A percentile compares a stretch with the other conserved stretches of the same genome.
phyloP scores from a whole-genome alignment of 202 grass and related monocot species.

The Panicum hallii region DNA sequence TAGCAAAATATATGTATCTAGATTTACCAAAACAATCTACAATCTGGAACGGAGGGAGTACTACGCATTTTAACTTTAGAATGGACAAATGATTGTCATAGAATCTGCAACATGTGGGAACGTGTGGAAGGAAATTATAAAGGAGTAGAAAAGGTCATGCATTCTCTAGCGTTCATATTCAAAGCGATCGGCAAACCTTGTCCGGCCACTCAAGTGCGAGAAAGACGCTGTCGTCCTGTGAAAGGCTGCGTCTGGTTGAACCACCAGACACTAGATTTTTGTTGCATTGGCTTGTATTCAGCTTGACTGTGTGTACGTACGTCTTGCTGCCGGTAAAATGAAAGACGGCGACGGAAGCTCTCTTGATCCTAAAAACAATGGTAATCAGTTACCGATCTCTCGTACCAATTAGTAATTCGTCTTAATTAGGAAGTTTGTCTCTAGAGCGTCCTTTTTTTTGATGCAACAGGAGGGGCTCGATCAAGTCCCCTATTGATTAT shows the following conservation, averaged over 20 bases:
- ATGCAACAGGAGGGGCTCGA: no score
- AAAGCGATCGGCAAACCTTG: not conserved
- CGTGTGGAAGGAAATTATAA: conserved; percentile 3
- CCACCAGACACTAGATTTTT: conserved; percentile 1
- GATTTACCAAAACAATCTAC: no score
- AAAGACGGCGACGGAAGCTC: not conserved
- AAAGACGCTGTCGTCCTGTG: not conserved
- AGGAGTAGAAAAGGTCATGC: conserved; percentile 7
- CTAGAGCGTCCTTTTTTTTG: no score
- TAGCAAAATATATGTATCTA: no score
- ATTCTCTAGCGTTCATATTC: not conserved
- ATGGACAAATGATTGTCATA: not conserved
- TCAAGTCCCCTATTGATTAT: no score
- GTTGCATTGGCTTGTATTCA: not conserved
- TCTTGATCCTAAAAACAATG: not conserved
- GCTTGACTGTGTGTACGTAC: not conserved
- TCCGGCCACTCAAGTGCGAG: not conserved
- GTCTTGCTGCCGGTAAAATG: not conserved
- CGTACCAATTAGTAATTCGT: not conserved
- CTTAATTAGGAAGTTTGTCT: not conserved
- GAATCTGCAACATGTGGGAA: conserved; percentile 17
- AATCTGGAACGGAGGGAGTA: no score
- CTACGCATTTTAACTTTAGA: not conserved
- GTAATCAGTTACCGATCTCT: not conserved
- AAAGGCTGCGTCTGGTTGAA: not conserved